Conservation (phyloP, 805 yeast species). For the Pichia heedii region DNA sequence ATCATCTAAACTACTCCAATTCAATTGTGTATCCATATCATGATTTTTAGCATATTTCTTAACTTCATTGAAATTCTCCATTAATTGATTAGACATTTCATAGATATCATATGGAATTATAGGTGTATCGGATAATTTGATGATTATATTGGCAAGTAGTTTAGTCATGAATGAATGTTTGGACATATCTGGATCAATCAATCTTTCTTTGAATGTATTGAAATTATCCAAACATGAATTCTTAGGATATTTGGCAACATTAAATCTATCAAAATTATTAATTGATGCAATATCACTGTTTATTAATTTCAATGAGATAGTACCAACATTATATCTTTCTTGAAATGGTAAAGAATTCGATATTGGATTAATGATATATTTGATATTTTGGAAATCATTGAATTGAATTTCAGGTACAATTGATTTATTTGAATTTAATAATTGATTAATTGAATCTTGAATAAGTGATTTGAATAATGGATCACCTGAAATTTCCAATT, state of each 20-base stretch:
- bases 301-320: conserved; percentile 47
- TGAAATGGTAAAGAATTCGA: conserved; percentile 44
- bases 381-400: background rate
- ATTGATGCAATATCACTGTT: conserved; percentile 1
- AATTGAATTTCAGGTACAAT: background rate
- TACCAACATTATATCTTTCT: conserved; percentile 57
- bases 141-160: conserved; percentile 40
- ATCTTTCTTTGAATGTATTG: conserved; percentile 37
- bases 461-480: conserved; percentile 52
- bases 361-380: conserved; percentile 1
- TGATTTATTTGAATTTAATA: conserved; percentile 17
- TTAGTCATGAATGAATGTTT: conserved; percentile 50
- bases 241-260: conserved; percentile 33
- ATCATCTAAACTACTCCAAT: conserved; percentile 22
- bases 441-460: conserved; percentile 30
- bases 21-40: background rate
- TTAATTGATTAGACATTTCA: no score
- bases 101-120: conserved; percentile 59
- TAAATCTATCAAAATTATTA: conserved; percentile 13
- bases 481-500: conserved; percentile 41
- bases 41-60: background rate
- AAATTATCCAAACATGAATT: conserved; percentile 58
- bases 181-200: conserved; percentile 48
- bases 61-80: conserved; percentile 32
- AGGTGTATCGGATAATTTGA: conserved; percentile 69